These are phyloP conservation scores for Alternaria metachromatica DNA, from an alignment of 2,329 filamentous ascomycete genomes.

Conservation along the genomic window DNA sequence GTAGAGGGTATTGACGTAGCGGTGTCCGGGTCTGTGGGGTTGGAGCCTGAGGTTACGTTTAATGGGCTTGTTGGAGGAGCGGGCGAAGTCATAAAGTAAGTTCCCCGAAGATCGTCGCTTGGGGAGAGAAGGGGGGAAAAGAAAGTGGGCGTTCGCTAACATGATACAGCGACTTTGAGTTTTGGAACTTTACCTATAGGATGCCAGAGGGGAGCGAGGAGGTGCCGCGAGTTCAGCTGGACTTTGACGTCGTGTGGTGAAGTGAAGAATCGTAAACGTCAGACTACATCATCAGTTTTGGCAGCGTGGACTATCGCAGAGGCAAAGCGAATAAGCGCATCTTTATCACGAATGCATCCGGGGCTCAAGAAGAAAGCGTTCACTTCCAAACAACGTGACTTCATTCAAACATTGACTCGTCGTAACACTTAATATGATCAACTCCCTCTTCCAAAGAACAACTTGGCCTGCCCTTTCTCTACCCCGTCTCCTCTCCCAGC, in stretches of 20 bases:
- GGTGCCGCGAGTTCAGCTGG: constrained; percentile 31
- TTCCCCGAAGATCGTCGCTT: constrained; percentile 1
- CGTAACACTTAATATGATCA: neutral
- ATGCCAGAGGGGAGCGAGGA: constrained; percentile 39
- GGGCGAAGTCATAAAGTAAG: constrained; percentile 48
- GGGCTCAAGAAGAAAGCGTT: neutral
- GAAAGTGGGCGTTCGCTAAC: constrained; percentile 1
- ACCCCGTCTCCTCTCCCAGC: constrained; percentile 19
- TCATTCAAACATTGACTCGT: neutral
- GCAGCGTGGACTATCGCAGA: neutral
- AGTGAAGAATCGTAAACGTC: neutral
- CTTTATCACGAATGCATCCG: neutral
- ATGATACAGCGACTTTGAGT: constrained; percentile 44
- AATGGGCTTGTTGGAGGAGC: constrained; percentile 52
- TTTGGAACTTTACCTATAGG: constrained; percentile 54
- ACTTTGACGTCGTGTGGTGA: constrained; percentile 23
- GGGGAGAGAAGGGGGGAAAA: too few relatives aligned
- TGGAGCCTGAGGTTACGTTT: constrained; percentile 52
- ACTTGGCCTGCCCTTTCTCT: constrained; percentile 55
- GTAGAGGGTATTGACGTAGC: constrained; percentile 57
- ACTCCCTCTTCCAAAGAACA: constrained; percentile 50
- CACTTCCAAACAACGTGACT: neutral
- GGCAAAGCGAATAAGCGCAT: neutral
- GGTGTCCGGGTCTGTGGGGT: constrained; percentile 55
- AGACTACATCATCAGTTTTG: neutral